A percentile compares a stretch with the other conserved stretches of the same genome.
Conservation (phyloP, 2,329 filamentous ascomycete genomes). For the Davidsoniella neocaledoniae region DNA sequence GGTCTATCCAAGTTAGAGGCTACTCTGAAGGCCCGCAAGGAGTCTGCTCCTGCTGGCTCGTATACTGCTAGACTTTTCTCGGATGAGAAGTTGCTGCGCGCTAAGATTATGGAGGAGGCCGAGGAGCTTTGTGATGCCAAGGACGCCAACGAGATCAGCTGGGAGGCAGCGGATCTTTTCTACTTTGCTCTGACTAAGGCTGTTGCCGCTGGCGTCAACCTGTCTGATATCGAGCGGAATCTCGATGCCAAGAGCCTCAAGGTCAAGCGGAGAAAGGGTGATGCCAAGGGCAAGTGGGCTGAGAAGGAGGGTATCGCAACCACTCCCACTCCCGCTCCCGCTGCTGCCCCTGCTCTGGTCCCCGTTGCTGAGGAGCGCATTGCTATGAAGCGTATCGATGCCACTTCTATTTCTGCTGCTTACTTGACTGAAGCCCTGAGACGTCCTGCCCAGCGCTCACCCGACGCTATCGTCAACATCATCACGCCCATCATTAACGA, state of each 20-base stretch:
- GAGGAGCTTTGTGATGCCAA: constrained; percentile 83
- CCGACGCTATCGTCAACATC: constrained; percentile 83
- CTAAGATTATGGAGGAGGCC: constrained; percentile 98
- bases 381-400: constrained; percentile 64
- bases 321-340: constrained; percentile 19
- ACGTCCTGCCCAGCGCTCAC: constrained; percentile 83
- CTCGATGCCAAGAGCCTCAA: constrained; percentile 90
- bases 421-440: constrained; percentile 62
- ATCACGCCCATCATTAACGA: constrained; percentile 84
- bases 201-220: constrained; percentile 62
- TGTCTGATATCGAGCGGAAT: constrained; percentile 82
- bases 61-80: constrained; percentile 90
- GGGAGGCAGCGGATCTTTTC: constrained; percentile 86
- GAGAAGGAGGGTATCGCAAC: constrained; percentile 57
- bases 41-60: constrained; percentile 70
- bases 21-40: constrained; percentile 67
- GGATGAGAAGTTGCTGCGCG: constrained; percentile 72
- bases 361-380: constrained; percentile 40
- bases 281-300: constrained; percentile 87
- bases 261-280: constrained; percentile 80
- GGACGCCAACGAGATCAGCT: constrained; percentile 68
- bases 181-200: constrained; percentile 94
- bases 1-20: constrained; percentile 76
- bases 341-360: constrained; percentile 18
- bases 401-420: constrained; percentile 42